Evolutionary conservation across 192 early-diverging fungal genomes (phyloP).

Genomic region (Hyaloraphidium curvatum): DNA sequence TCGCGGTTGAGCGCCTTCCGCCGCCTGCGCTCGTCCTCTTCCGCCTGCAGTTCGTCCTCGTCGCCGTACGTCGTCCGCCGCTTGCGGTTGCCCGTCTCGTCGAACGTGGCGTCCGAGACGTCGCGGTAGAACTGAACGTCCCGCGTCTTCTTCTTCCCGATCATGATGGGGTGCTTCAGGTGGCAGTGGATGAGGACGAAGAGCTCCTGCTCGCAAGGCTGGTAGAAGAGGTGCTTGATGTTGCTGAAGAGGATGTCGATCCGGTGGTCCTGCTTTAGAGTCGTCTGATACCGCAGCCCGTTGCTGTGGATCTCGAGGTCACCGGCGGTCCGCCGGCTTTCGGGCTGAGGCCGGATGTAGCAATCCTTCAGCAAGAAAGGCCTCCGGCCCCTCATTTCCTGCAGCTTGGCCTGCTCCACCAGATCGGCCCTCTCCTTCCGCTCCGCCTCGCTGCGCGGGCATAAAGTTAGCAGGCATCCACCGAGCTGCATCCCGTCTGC

Average conservation of each 20-base stretch:
- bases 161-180: conserved; percentile 89
- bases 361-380: conserved; percentile 72
- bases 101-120: conserved; percentile 80
- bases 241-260: conserved; percentile 94
- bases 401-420: conserved; percentile 79
- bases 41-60: conserved; percentile 91
- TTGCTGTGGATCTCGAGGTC: conserved; percentile 93
- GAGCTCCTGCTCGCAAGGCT: conserved; percentile 92
- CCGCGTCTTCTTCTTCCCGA: conserved; percentile 93
- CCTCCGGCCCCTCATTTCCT: conserved; percentile 49
- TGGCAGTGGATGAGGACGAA: conserved; percentile 90
- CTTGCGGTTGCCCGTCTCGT: conserved; percentile 90
- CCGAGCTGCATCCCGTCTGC: too few relatives aligned
- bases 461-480: not conserved
- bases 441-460: conserved; percentile 52
- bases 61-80: conserved; percentile 80
- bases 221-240: conserved; percentile 93
- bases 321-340: conserved; percentile 80
- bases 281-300: conserved; percentile 76
- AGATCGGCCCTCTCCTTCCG: conserved; percentile 89
- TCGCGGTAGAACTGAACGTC: conserved; percentile 98
- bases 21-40: conserved; percentile 82
- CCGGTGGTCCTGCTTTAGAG: conserved; percentile 48
- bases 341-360: conserved; percentile 74
- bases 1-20: conserved; percentile 75